phyloP scores from a whole-genome alignment of 805 yeast species.

The Pichia californica region DNA sequence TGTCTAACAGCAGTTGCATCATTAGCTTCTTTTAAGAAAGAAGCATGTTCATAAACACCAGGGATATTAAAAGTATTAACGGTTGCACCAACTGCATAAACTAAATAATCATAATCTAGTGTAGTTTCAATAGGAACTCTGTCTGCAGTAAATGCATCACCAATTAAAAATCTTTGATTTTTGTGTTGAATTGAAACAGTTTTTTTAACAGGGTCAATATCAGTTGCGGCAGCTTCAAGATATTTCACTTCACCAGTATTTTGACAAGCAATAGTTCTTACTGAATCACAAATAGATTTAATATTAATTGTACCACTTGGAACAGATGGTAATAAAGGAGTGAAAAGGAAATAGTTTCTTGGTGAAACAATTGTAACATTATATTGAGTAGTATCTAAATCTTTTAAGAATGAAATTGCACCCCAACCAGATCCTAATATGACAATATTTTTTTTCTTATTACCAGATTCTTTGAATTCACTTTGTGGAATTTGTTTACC shows the following conservation, averaged over 20 bases:
- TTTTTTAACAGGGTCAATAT: conserved; percentile 68
- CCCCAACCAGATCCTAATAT: conserved; percentile 95
- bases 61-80: conserved; percentile 93
- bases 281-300: conserved; percentile 91
- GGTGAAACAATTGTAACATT: conserved; percentile 90
- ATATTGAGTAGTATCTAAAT: conserved; percentile 78
- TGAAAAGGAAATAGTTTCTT: conserved; percentile 89
- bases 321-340: conserved; percentile 92
- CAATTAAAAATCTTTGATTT: conserved; percentile 47
- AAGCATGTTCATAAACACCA: conserved; percentile 84
- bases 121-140: conserved; percentile 40
- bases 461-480: conserved; percentile 40
- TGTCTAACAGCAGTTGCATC: conserved; percentile 82
- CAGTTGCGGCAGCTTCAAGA: conserved; percentile 86
- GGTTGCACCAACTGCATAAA: conserved; percentile 91
- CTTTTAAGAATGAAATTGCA: conserved; percentile 74
- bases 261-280: conserved; percentile 74
- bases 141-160: conserved; percentile 45
- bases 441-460: conserved; percentile 66
- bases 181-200: conserved; percentile 54
- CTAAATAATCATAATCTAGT: conserved; percentile 71
- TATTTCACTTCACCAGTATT: conserved; percentile 71
- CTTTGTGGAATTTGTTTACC: conserved; percentile 54
- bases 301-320: conserved; percentile 90
- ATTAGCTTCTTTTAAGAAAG: conserved; percentile 82